phyloP scores from a whole-genome alignment of 495 filamentous ascomycete genomes.

The Bryoglossum gracile region DNA sequence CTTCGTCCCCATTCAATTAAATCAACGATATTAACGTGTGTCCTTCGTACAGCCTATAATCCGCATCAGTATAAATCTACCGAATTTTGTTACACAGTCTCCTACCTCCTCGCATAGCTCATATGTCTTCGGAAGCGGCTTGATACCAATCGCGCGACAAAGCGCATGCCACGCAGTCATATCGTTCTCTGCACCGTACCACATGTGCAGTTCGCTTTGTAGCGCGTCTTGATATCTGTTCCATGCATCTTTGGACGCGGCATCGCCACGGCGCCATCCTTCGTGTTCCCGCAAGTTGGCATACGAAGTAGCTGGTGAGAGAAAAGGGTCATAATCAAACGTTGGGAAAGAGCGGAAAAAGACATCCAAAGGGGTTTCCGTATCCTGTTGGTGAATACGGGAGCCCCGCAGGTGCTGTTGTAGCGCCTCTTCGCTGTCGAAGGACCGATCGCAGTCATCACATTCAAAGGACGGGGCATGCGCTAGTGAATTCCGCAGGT shows the following conservation, averaged over 20 bases:
- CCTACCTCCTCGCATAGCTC: conserved; percentile 18
- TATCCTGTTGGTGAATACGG: conserved; percentile 11
- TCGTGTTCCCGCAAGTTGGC: conserved; percentile 22
- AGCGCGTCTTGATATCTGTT: conserved; percentile 19
- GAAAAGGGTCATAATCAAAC: conserved; percentile 23
- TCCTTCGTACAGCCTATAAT: conserved; percentile 20
- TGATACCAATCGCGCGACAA: conserved; percentile 18
- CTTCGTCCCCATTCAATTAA: conserved; percentile 17
- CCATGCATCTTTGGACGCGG: conserved; percentile 20
- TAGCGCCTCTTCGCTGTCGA: conserved; percentile 1
- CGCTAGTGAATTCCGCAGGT: not conserved
- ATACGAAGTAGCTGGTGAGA: conserved; percentile 24
- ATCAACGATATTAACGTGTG: conserved; percentile 22
- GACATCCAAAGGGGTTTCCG: conserved; percentile 10
- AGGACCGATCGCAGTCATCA: not conserved
- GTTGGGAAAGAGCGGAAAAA: conserved; percentile 15
- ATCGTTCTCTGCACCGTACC: conserved; percentile 21
- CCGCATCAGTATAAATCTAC: conserved; percentile 8
- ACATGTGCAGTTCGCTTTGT: conserved; percentile 21
- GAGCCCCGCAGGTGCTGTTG: conserved; percentile 20
- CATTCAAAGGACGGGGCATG: not conserved
- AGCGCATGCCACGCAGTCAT: conserved; percentile 21
- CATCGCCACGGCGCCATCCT: conserved; percentile 12
- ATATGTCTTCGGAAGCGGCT: conserved; percentile 20
- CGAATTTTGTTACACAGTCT: conserved; percentile 14